Conservation (phyloP, 2,329 filamentous ascomycete genomes). For the Leptoxyphium fumago region DNA sequence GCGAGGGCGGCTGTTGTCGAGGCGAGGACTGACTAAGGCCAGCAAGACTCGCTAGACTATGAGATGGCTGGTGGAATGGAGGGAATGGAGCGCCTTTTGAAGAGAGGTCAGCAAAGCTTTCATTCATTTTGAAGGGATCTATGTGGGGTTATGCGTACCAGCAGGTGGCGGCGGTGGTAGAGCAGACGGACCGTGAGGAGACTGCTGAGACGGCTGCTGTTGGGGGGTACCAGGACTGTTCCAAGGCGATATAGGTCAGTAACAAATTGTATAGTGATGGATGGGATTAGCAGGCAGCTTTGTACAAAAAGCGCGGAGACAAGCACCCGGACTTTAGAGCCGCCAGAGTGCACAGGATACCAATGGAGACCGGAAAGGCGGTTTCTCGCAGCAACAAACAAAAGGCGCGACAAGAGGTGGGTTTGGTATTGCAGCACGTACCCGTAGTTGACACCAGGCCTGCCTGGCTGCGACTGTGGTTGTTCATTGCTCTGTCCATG, state of each 20-base stretch:
- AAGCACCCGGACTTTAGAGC: neutral
- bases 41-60: conserved; percentile 30
- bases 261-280: no score
- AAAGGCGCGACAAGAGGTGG: no score
- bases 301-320: neutral
- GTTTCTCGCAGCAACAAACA: no score
- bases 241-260: neutral
- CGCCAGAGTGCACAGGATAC: no score
- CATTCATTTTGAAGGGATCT: neutral
- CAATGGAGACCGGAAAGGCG: no score
- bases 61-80: conserved; percentile 27
- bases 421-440: conserved; percentile 7
- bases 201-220: conserved; percentile 19
- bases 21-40: conserved; percentile 31
- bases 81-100: conserved; percentile 24
- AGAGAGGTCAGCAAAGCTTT: conserved; percentile 1
- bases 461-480: conserved; percentile 13
- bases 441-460: conserved; percentile 15
- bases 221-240: conserved; percentile 12
- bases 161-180: conserved; percentile 14
- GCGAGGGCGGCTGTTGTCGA: conserved; percentile 17
- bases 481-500: conserved; percentile 13
- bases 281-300: no score
- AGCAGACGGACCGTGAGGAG: conserved; percentile 14
- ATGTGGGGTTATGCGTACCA: neutral